Evolutionary conservation across 176 grass and related monocot species (phyloP), one percentile per base, ranked within the genome.

Genomic region (Echinochloa phyllopogon): DNA sequence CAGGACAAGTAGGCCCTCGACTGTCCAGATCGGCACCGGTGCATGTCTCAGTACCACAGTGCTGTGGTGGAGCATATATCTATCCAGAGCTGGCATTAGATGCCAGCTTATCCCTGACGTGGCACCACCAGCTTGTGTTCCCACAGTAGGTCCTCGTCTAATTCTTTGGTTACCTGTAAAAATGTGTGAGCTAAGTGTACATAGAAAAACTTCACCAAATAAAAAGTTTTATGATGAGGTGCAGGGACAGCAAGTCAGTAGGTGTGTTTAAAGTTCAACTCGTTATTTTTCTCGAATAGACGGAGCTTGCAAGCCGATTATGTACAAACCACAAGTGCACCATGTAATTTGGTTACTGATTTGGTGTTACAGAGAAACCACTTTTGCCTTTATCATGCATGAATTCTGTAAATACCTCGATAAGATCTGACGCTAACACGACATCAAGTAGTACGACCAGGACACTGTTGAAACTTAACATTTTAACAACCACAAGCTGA

Each of bases 21-120:
- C 50, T 59, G 56, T 58, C 40, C 38, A 77, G 9, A 45, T 41
- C 29, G 29, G 29, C 29, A 33, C 29, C 29, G 29, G 4, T 8
- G 41, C 41, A 42, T 66, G 27, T 10, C 0, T 33, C 29, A 33
- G 29, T 56, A 56, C n/a, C 21, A 39, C 8, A 41, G 47, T 45
- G 61, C 16, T n/a, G 47, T 40, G 42, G 60, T 20, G 65, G 6
- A 48, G 84, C 65, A 21, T 24, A 60, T 72, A 20, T 47, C 6
- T 11, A 6, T 45, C 20, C 6, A 8, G 45, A 33, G 14, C 33
- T 53, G 15, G 79, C 87, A 92, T 92, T 84, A 80, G 83, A 83
- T 92, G 90, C 90, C 84, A 87, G 72, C 81, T 92, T 86, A 85
- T 85, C 70, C 6, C 29, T 79, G 84, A 87, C 79, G 74, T 89